Conservation (phyloP, 73 alveolate genomes). For the Uronychia setigera region DNA sequence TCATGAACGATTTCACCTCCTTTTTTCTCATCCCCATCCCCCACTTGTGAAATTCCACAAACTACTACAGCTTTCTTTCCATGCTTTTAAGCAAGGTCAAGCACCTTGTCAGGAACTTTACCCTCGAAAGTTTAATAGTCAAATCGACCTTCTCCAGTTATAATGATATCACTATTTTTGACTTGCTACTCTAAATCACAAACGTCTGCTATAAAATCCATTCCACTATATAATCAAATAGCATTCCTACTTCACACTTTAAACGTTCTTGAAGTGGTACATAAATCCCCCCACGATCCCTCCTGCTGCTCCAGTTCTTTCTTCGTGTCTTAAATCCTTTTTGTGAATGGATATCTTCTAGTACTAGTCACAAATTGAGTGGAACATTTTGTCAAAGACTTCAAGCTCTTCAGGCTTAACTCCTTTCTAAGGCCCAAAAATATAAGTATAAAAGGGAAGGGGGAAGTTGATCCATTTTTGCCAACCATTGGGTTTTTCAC, state of each 20-base stretch:
- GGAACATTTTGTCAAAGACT: neutral
- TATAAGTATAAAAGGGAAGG: no score
- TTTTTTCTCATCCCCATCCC: neutral
- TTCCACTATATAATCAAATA: neutral
- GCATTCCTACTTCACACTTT: neutral
- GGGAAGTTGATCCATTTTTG: neutral
- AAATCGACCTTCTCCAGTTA: neutral
- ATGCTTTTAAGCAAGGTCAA: neutral
- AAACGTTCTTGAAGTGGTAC: neutral
- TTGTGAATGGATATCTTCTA: neutral
- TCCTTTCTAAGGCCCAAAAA: neutral
- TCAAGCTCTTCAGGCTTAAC: neutral
- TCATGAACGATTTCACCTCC: no score
- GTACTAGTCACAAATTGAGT: neutral
- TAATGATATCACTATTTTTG: neutral
- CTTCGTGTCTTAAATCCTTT: neutral
- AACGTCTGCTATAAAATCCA: neutral
- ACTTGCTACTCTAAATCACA: neutral
- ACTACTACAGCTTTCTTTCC: neutral
- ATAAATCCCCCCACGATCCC: conserved; percentile 1
- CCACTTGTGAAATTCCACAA: neutral
- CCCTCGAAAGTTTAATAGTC: neutral
- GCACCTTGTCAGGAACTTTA: neutral
- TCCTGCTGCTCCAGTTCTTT: neutral
- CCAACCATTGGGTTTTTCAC: neutral